Percentiles rank a stretch among this genome's conserved stretches.
Conservation (phyloP, 495 filamentous ascomycete species). For the Aspergillus homomorphus region DNA sequence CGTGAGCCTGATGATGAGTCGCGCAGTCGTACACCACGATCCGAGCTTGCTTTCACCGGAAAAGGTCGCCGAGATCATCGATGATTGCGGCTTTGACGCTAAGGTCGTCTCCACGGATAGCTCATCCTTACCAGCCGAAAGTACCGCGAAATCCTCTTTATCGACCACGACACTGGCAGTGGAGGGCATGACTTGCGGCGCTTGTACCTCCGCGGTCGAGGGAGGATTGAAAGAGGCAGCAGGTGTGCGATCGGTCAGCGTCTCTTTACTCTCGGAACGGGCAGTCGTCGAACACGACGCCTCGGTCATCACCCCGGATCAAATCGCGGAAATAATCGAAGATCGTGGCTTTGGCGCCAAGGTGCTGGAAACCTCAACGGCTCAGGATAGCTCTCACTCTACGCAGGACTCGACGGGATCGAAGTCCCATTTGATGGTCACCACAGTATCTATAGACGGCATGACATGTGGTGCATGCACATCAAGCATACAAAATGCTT, state of each 20-base stretch:
- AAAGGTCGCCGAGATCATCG: slow-evolving; percentile 77
- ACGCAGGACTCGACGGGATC: slow-evolving; percentile 35
- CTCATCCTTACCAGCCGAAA: slow-evolving; percentile 39
- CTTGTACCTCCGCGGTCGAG: slow-evolving; percentile 89
- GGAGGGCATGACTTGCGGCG: slow-evolving; percentile 97
- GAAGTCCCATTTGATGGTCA: slow-evolving; percentile 52
- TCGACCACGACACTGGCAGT: slow-evolving; percentile 81
- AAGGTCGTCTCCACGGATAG: slow-evolving; percentile 80
- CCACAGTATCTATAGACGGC: slow-evolving; percentile 81
- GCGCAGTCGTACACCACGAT: slow-evolving; percentile 88
- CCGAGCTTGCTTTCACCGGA: slow-evolving; percentile 69
- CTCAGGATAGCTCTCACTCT: slow-evolving; percentile 14
- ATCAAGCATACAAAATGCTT: slow-evolving; percentile 80
- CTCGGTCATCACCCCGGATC: slow-evolving; percentile 56
- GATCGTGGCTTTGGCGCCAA: slow-evolving; percentile 91
- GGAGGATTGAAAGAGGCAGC: slow-evolving; percentile 67
- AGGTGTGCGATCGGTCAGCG: slow-evolving; percentile 79
- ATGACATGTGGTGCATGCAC: slow-evolving; percentile 99
- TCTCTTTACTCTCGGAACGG: slow-evolving; percentile 73
- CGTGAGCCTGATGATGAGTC: slow-evolving; percentile 87
- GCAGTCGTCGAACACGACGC: slow-evolving; percentile 77
- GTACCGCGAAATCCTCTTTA: slow-evolving; percentile 24
- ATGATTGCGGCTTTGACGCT: slow-evolving; percentile 94
- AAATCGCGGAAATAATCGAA: slow-evolving; percentile 85
- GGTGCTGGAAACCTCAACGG: slow-evolving; percentile 53